These are phyloP conservation scores for Rosa rugosa DNA, from an alignment of 306 rosid genomes.

Conservation along the genomic window DNA sequence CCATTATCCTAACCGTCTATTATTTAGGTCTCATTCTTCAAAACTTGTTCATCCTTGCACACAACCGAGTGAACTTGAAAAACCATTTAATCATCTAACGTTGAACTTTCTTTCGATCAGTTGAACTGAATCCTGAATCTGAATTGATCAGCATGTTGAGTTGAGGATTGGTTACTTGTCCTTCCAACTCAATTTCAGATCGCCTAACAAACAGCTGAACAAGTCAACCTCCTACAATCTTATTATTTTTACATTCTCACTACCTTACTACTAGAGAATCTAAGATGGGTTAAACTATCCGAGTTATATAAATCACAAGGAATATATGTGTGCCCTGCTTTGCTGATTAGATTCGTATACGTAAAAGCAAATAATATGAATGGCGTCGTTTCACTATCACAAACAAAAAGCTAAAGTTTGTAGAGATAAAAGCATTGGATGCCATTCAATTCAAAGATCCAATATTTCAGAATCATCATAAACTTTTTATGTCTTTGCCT, in stretches of 20 bases:
- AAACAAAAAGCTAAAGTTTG: neutral
- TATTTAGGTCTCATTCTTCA: neutral
- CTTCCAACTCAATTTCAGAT: neutral
- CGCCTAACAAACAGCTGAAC: neutral
- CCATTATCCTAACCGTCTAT: too few relatives aligned
- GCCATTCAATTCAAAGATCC: neutral
- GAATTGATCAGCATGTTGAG: neutral
- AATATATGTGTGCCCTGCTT: neutral
- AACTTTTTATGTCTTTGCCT: neutral
- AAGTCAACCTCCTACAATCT: neutral
- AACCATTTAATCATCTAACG: neutral
- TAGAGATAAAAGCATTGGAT: slow-evolving; percentile 2
- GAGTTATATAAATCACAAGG: neutral
- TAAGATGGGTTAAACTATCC: neutral
- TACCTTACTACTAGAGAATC: neutral
- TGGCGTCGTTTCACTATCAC: neutral
- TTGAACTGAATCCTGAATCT: neutral
- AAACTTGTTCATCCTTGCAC: neutral
- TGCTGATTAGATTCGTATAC: neutral
- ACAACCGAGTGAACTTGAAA: neutral
- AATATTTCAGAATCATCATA: neutral
- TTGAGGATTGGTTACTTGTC: neutral
- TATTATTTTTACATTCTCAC: neutral
- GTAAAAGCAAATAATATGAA: slow-evolving; percentile 1
- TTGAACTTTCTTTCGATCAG: neutral